Evolutionary conservation across 1,284 basidiomycete genomes (phyloP), one percentile per base, ranked within the genome.

Genomic region (Athelia psychrophila): DNA sequence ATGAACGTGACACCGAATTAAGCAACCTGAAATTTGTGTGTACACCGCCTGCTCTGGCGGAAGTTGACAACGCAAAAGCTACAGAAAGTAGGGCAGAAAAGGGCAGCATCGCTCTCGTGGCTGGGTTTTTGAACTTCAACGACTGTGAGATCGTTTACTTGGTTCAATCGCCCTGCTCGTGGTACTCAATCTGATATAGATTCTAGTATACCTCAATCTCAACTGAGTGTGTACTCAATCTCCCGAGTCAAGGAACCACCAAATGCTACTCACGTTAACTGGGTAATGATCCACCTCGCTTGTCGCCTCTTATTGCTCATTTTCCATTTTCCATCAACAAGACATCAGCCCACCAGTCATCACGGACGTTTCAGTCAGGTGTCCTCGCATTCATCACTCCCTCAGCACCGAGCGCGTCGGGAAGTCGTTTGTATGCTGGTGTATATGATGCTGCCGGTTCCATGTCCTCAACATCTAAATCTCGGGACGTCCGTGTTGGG

Each of bases 91-190:
- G 5, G 53, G 35, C 52, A 48, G 6, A 67, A 71, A 38, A 57
- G 20, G 56, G 68, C 13, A 62, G 59, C 54, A 60, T 82, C 18
- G 80, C 79, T 59, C 63, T 90, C 2, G 71, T 77, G 5, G 72
- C 76, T 20, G 77, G 74, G 47, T 80, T 76, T 56, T 62, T 86
- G 24, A 78, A 88, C 54, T 81, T 83, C 48, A 77, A 76, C 42
- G 76, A 84, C 54, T 85, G 86, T 88, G 64, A 58, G 80, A 56
- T 27, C 48, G 45, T 48, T 46, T 50, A n/a, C 36, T 40, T 50
- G 40, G 13, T 44, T 48, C 23, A 10, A 45, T 48, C n/a, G 45
- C 51, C 55, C 51, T 48, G 46, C 47, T 50, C 49, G 54, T 42
- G 55, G n/a, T 19, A 38, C 49, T 45, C 44, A 30, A 30, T 30